Evolutionary conservation across 768 basidiomycete genomes (phyloP), one percentile per base, ranked within the genome.

Genomic region (Phlebiopsis gigantea): DNA sequence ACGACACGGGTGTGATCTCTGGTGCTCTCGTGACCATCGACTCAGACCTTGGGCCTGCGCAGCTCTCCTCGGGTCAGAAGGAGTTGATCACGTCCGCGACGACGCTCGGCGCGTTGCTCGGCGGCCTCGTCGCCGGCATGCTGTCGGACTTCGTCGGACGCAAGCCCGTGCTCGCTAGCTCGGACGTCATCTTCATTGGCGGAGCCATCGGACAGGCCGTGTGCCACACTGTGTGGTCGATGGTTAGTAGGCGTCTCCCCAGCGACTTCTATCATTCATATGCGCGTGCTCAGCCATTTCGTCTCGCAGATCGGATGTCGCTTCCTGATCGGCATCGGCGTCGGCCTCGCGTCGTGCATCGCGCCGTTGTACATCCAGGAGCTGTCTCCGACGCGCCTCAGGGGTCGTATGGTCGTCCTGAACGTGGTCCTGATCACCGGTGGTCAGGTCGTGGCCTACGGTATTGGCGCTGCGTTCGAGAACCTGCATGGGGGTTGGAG

Each of bases 311-410:
- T 90, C 44, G 83, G 80, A 6, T 81, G 88, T 17, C 79, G 88
- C 19, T 88, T 93, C 69, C 68, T 91, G 52, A 83, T 91, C 55
- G 90, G 89, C 12, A 65, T 82, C 26, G 88, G 85, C 17, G 88
- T 90, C 1, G 88, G 88, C 2, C 70, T 88, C 0, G 89, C 90
- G 17, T 81, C 86, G 4, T 89, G 89, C 61, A 80, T 90, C 51
- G 87, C 89, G 0, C 88, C 90, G 9, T 75, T 92, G 4, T 91
- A 92, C 66, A 90, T 93, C 49, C 88, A 90, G 66, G 90, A 93
- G 68, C 77, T 92, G 21, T 83, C 88, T 0, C 89, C 88, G 0
- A 89, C 88, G 7, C 75, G 82, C 7, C 75, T 87, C 25, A 77
- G 89, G 4, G 90, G 89, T 4, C 76, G 87, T 30, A 83, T 92